Base-by-base conservation (phyloP, 306 rosid genomes). In the Alnus rubra region DNA sequence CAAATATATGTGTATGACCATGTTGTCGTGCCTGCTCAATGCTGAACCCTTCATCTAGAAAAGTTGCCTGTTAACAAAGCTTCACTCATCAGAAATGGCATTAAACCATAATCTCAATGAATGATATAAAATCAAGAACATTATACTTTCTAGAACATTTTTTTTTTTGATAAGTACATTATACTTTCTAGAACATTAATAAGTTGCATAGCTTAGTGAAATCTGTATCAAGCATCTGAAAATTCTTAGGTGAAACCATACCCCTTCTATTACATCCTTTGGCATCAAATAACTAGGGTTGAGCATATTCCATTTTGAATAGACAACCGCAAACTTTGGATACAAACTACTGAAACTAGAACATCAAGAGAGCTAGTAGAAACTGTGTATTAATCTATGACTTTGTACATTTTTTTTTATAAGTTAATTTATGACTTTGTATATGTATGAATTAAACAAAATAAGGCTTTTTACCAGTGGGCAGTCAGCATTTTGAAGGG, bases 1-100 rank as follows among this genome's bases (percentile, higher is more conserved):
- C 95, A 67, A 75, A 62, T 80, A 94, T 35, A 89, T 94, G 98
- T 71, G 92, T 94, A 80, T 94, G 98, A 37, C 98, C 98, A 73
- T 68, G 98, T 78, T 88, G 84, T 70, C 90, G 91, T 31, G 98
- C 97, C 64, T 94, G 97, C 54, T 92, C 97, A 69, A 86, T 65
- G 88, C 87, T 92, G 88, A 73, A 82, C 31, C 88, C 88, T n/a
- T 92, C 97, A 74, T 94, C 97, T 56, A 94, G 88, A 82, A 94
- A 92, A 80, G 98, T 92, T 84, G 97, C 97, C 98, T 94, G 83
- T 78, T 69, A 49, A 64, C 58, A 78, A 44, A 54, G 65, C 64
- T 75, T 80, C 60, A 68, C 31, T 73, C 63, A 58, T 81, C 73
- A 74, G 82, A 80, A 3, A 74, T 73, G 44, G 78, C 52, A 72